phyloP scores from a whole-genome alignment of 2,329 filamentous ascomycete genomes.

The Sporothrix variecibatus region DNA sequence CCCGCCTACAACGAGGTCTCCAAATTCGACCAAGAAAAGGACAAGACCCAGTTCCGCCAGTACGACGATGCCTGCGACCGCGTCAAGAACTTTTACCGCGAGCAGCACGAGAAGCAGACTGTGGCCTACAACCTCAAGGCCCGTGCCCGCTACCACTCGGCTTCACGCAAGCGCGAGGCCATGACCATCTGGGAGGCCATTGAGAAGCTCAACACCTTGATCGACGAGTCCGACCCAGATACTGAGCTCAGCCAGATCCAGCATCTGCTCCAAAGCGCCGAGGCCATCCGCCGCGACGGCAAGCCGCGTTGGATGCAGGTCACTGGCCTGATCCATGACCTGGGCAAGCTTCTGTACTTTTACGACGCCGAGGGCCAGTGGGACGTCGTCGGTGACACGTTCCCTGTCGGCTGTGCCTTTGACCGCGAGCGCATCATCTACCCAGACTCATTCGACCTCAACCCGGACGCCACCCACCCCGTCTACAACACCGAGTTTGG shows the following conservation, averaged over 20 bases:
- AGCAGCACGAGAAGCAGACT: conserved; percentile 71
- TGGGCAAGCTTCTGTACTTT: conserved; percentile 79
- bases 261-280: conserved; percentile 83
- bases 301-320: conserved; percentile 83
- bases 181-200: conserved; percentile 92
- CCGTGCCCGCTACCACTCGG: conserved; percentile 68
- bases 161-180: conserved; percentile 62
- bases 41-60: conserved; percentile 54
- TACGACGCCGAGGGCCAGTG: conserved; percentile 85
- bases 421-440: conserved; percentile 74
- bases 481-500: conserved; percentile 76
- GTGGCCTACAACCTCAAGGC: conserved; percentile 82
- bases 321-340: conserved; percentile 74
- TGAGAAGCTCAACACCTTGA: conserved; percentile 86
- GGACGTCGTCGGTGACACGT: conserved; percentile 89
- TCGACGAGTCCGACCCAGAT: conserved; percentile 90
- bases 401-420: conserved; percentile 75
- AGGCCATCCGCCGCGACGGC: conserved; percentile 83
- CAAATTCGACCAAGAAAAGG: conserved; percentile 39
- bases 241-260: conserved; percentile 86
- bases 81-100: conserved; percentile 83
- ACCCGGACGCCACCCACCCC: conserved; percentile 71
- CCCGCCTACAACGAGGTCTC: conserved; percentile 31
- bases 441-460: conserved; percentile 72
- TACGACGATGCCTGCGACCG: conserved; percentile 82